These are phyloP conservation scores for Canavalia gladiata DNA, from an alignment of 306 rosid species.

Conservation along the genomic window DNA sequence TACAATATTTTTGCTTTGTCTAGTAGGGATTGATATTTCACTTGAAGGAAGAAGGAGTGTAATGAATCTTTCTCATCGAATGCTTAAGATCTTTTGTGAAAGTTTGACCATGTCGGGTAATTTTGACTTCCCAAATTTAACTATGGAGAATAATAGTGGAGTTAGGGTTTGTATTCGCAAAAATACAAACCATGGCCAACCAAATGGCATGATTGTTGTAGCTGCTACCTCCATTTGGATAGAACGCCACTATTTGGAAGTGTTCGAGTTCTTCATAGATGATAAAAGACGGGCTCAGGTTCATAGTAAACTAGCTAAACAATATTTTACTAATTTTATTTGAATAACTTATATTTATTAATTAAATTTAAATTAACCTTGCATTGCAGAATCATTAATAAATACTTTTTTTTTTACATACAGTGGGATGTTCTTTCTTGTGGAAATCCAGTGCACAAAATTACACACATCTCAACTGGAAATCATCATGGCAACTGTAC, in stretches of 20 bases:
- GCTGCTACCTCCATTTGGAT: conserved; percentile 76
- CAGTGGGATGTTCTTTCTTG: conserved; percentile 80
- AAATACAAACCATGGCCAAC: conserved; percentile 55
- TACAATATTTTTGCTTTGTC: neutral
- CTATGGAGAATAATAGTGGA: conserved; percentile 53
- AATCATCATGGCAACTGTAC: conserved; percentile 57
- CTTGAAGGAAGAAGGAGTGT: conserved; percentile 62
- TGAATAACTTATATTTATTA: neutral
- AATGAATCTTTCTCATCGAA: conserved; percentile 62
- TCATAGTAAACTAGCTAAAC: neutral
- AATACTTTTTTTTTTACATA: neutral
- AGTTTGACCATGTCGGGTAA: conserved; percentile 62
- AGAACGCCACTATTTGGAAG: conserved; percentile 51
- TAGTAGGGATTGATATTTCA: conserved; percentile 47
- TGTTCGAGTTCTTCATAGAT: conserved; percentile 65
- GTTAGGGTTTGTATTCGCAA: conserved; percentile 56
- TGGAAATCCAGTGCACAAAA: conserved; percentile 50
- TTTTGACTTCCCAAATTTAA: conserved; percentile 55
- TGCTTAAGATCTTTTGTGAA: conserved; percentile 69
- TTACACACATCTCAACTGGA: conserved; percentile 66
- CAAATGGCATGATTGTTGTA: conserved; percentile 56
- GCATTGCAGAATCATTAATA: neutral
- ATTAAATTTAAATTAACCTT: neutral
- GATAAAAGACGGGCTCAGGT: conserved; percentile 63
- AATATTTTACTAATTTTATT: neutral